Conservation (phyloP, 202 grass and related monocot species). For the Panicum hallii region DNA sequence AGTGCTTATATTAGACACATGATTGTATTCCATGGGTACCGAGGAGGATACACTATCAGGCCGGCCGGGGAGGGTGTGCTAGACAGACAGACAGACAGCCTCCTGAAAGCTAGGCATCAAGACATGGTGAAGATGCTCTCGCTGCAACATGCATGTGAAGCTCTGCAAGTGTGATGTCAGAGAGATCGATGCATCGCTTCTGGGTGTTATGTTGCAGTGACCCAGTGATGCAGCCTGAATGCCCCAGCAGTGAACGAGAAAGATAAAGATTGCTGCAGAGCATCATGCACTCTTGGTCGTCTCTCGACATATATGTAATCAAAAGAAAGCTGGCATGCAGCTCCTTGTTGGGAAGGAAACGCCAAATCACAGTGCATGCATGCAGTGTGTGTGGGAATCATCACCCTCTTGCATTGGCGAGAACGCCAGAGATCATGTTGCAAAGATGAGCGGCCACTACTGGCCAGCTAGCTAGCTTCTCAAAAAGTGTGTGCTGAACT, state of each 20-base stretch:
- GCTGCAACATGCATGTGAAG: conserved; percentile 22
- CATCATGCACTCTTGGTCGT: conserved; percentile 32
- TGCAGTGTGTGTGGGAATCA: not conserved
- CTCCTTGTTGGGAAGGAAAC: conserved; percentile 3
- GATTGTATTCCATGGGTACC: not conserved
- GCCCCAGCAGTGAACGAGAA: not conserved
- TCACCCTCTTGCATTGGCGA: not conserved
- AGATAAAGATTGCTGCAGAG: conserved; percentile 43
- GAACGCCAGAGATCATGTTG: not conserved
- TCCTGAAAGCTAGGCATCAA: conserved; percentile 36
- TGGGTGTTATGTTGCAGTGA: conserved; percentile 56
- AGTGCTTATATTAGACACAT: conserved; percentile 4
- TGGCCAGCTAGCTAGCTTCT: not conserved
- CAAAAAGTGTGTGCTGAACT: not conserved
- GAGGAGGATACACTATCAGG: conserved; percentile 30
- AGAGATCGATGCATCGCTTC: conserved; percentile 30
- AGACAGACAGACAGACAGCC: not conserved
- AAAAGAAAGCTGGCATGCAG: not conserved
- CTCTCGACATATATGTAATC: not conserved
- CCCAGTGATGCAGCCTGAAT: conserved; percentile 43
- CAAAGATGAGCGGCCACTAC: not conserved
- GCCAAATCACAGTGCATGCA: conserved; percentile 9
- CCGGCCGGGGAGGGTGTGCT: not conserved
- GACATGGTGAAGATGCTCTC: conserved; percentile 4
- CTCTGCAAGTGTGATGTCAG: conserved; percentile 44